Evolutionary conservation across 2,329 filamentous ascomycete species (phyloP).

Genomic region (Magnaporthales sp.): DNA sequence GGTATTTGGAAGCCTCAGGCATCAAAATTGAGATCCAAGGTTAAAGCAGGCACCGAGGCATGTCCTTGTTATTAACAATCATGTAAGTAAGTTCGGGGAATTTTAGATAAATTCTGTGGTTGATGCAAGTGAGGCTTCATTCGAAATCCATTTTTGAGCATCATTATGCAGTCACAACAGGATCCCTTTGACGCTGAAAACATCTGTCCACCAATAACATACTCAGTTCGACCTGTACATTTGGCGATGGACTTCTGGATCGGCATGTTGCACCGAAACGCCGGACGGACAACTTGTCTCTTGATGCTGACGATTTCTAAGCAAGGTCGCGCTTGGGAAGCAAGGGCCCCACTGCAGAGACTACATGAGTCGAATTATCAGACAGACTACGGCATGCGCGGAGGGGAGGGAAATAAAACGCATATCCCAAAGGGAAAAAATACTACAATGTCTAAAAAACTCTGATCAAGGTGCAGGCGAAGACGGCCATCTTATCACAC

Average conservation of each 20-base stretch:
- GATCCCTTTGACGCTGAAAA: neutral
- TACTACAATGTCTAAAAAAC: neutral
- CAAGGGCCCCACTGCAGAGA: neutral
- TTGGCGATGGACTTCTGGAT: neutral
- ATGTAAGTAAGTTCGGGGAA: too few relatives aligned
- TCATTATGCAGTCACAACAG: neutral
- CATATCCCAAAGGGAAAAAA: neutral
- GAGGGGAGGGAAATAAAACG: neutral
- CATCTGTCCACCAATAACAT: neutral
- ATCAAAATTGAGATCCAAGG: too few relatives aligned
- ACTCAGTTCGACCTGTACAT: neutral
- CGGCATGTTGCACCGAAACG: neutral
- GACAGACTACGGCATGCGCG: neutral
- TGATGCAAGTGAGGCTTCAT: too few relatives aligned
- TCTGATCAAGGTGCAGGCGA: neutral
- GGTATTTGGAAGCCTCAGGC: neutral
- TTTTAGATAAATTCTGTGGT: too few relatives aligned
- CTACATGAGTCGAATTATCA: neutral
- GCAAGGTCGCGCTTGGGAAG: conserved; percentile 2
- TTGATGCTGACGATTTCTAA: conserved; percentile 7
- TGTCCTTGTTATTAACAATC: too few relatives aligned
- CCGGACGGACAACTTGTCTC: neutral
- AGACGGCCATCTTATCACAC: neutral
- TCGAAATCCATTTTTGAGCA: neutral
- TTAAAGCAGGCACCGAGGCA: too few relatives aligned